phyloP scores from a whole-genome alignment of 352 stramenopile species.

The Vaucheria bursata region DNA sequence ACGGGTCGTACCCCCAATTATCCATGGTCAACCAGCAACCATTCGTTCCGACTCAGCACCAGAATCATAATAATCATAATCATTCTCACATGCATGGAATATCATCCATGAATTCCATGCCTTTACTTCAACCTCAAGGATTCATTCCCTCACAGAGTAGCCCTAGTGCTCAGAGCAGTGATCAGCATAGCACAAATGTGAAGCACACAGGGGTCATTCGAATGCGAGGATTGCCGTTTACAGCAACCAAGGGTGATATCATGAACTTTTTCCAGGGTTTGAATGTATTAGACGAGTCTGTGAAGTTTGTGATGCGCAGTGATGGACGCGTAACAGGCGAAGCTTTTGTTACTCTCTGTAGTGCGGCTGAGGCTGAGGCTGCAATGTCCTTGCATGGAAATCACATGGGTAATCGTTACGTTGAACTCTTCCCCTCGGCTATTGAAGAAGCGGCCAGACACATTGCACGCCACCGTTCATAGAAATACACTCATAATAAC shows the following conservation, averaged over 20 bases:
- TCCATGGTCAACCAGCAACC: neutral
- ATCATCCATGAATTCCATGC: no score
- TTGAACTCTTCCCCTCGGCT: slow-evolving; percentile 69
- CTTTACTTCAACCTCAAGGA: no score
- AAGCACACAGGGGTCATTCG: slow-evolving; percentile 57
- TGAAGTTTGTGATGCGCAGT: slow-evolving; percentile 52
- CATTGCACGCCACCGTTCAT: slow-evolving; percentile 12
- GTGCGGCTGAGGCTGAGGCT: slow-evolving; percentile 53
- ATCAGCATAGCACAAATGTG: neutral
- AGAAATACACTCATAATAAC: neutral
- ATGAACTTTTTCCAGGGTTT: slow-evolving; percentile 61
- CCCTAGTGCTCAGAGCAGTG: no score
- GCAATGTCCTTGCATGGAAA: slow-evolving; percentile 51
- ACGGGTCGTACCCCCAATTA: no score
- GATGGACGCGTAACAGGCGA: slow-evolving; percentile 65
- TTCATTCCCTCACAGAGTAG: no score
- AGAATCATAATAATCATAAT: no score
- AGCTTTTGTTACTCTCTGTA: slow-evolving; percentile 61
- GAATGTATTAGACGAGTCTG: slow-evolving; percentile 38
- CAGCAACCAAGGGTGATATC: slow-evolving; percentile 60
- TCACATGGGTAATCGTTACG: slow-evolving; percentile 64
- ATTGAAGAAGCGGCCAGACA: slow-evolving; percentile 57
- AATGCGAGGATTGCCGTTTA: slow-evolving; percentile 66
- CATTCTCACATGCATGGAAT: no score
- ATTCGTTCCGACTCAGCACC: neutral